phyloP scores from a whole-genome alignment of 2,329 filamentous ascomycete genomes.

The Botrytis sinoallii region DNA sequence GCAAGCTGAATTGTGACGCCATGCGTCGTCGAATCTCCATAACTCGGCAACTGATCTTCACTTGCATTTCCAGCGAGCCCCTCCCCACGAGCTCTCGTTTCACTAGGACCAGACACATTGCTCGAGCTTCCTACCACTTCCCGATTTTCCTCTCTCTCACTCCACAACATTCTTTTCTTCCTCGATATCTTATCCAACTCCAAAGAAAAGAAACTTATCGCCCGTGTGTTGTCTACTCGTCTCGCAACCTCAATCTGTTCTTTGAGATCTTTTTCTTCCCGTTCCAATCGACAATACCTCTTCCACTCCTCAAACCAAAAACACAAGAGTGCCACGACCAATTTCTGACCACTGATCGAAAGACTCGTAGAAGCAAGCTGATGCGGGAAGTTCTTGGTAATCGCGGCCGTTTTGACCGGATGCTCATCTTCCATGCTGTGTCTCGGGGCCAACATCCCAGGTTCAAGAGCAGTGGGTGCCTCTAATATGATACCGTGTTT shows the following conservation, averaged over 20 bases:
- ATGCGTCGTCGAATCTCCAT: neutral
- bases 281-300: slow-evolving; percentile 28
- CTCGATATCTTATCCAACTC: slow-evolving; percentile 10
- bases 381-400: slow-evolving; percentile 29
- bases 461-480: slow-evolving; percentile 12
- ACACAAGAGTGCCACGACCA: slow-evolving; percentile 35
- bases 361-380: slow-evolving; percentile 28
- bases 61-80: too few species aligned
- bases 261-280: slow-evolving; percentile 21
- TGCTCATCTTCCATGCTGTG: neutral
- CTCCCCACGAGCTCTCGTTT: neutral
- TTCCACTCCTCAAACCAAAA: slow-evolving; percentile 36
- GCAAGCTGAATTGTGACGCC: neutral
- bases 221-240: neutral
- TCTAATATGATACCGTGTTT: slow-evolving; percentile 22
- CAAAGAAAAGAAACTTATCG: neutral
- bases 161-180: slow-evolving; percentile 20
- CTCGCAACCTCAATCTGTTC: slow-evolving; percentile 23
- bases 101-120: neutral
- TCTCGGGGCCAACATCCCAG: slow-evolving; percentile 8
- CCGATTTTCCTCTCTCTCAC: slow-evolving; percentile 18
- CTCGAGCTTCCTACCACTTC: slow-evolving; percentile 1
- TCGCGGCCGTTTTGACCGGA: slow-evolving; percentile 24
- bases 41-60: slow-evolving; percentile 5
- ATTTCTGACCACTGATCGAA: slow-evolving; percentile 29